Percentiles rank a stretch among this genome's conserved stretches.
Conservation (phyloP, 352 stramenopile genomes). For the Pythium grandisporangium region DNA sequence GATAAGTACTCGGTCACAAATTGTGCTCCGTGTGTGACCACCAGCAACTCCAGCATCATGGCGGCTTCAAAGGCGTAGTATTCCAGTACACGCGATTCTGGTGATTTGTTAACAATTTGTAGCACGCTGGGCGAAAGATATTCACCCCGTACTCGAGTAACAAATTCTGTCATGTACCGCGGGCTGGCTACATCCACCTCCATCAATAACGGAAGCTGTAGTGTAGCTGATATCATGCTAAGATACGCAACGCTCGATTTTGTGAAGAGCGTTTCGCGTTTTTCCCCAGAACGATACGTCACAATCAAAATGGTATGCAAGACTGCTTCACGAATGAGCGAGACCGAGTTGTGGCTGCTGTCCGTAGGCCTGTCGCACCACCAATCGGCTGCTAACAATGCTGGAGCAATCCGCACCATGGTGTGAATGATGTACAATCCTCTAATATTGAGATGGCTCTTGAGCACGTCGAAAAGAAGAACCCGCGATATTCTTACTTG, state of each 20-base stretch:
- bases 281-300: conserved; percentile 7
- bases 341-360: too few relatives aligned
- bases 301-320: conserved; percentile 16
- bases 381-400: conserved; percentile 7
- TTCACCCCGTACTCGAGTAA: background rate
- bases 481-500: conserved; percentile 14
- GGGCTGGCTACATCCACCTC: too few relatives aligned
- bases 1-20: conserved; percentile 1
- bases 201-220: too few relatives aligned
- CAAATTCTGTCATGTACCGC: background rate
- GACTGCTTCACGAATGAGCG: conserved; percentile 20
- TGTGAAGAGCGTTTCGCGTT: conserved; percentile 13
- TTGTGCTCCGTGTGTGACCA: background rate
- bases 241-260: conserved; percentile 22
- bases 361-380: too few relatives aligned
- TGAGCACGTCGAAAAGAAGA: conserved; percentile 33
- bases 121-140: background rate
- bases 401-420: conserved; percentile 24
- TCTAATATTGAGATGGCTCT: conserved; percentile 20
- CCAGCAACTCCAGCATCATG: background rate
- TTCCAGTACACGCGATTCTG: too few relatives aligned
- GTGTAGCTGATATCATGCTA: too few relatives aligned
- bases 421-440: conserved; percentile 22
- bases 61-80: too few relatives aligned
- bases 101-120: too few relatives aligned